Conservation (phyloP, 2,329 filamentous ascomycete genomes). For the Colletotrichum melonis region DNA sequence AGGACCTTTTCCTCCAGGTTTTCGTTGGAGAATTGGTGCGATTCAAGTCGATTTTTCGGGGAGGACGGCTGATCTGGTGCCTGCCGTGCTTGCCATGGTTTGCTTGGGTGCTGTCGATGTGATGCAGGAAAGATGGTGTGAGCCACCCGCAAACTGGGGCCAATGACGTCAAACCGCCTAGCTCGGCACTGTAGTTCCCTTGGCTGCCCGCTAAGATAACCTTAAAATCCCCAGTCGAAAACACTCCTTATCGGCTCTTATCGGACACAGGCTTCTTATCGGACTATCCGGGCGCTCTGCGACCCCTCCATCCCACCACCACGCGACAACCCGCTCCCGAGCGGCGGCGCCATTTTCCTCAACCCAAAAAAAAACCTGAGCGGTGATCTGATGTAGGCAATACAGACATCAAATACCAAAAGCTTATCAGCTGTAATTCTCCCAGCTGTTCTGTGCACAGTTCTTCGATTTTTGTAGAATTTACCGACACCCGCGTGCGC, state of each 20-base stretch:
- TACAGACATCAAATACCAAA: slow-evolving; percentile 29
- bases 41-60: background rate
- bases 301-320: slow-evolving; percentile 27
- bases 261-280: slow-evolving; percentile 19
- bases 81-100: slow-evolving; percentile 2
- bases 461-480: background rate
- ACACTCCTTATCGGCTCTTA: slow-evolving; percentile 17
- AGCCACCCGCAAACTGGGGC: slow-evolving; percentile 25
- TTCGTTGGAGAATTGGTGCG: background rate
- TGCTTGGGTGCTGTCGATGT: slow-evolving; percentile 7
- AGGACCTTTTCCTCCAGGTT: slow-evolving; percentile 4
- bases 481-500: background rate
- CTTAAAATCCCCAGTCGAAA: slow-evolving; percentile 11
- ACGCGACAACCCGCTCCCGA: slow-evolving; percentile 3
- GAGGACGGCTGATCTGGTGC: slow-evolving; percentile 11
- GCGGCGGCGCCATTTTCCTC: slow-evolving; percentile 27
- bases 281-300: background rate
- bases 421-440: background rate
- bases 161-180: slow-evolving; percentile 38
- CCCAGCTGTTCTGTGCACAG: background rate
- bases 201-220: slow-evolving; percentile 37
- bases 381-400: slow-evolving; percentile 11
- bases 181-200: slow-evolving; percentile 26
- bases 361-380: slow-evolving; percentile 29
- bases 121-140: slow-evolving; percentile 26